A percentile compares a stretch with the other conserved stretches of the same genome.
phyloP scores from a whole-genome alignment of 129 eudicot genomes.

The Helianthus annuus region DNA sequence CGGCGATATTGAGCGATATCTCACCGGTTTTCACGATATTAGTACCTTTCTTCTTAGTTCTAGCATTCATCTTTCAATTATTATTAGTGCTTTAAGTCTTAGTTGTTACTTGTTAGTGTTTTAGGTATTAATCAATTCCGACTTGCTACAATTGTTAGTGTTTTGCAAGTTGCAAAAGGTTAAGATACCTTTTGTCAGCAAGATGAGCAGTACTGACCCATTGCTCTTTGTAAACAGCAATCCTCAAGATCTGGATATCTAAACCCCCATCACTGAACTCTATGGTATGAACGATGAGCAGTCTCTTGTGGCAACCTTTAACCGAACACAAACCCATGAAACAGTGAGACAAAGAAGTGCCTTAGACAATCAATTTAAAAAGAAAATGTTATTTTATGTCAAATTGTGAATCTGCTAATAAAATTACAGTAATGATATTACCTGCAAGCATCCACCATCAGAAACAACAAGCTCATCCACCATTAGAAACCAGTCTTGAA shows the following conservation, averaged over 20 bases:
- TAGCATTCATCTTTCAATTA: too few relatives aligned
- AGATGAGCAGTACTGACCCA: conserved; percentile 90
- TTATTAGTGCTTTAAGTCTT: too few relatives aligned
- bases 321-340: conserved; percentile 76
- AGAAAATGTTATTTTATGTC: not conserved
- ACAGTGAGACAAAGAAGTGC: conserved; percentile 28
- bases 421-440: conserved; percentile 21
- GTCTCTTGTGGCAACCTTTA: conserved; percentile 97
- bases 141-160: too few relatives aligned
- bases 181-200: conserved; percentile 68
- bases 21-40: too few relatives aligned
- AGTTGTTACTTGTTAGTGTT: too few relatives aligned
- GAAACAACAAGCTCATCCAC: conserved; percentile 56
- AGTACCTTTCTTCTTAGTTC: too few relatives aligned
- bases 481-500: too few relatives aligned
- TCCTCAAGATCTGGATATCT: conserved; percentile 89
- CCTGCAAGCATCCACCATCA: conserved; percentile 99
- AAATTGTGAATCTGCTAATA: not conserved
- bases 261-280: conserved; percentile 96
- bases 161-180: too few relatives aligned
- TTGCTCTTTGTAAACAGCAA: conserved; percentile 94
- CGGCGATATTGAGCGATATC: too few relatives aligned
- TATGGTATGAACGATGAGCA: conserved; percentile 92
- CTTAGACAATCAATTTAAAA: not conserved
- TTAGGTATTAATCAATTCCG: too few relatives aligned